Conservation (phyloP, 1,284 basidiomycete genomes). For the Coniferiporia weirii region DNA sequence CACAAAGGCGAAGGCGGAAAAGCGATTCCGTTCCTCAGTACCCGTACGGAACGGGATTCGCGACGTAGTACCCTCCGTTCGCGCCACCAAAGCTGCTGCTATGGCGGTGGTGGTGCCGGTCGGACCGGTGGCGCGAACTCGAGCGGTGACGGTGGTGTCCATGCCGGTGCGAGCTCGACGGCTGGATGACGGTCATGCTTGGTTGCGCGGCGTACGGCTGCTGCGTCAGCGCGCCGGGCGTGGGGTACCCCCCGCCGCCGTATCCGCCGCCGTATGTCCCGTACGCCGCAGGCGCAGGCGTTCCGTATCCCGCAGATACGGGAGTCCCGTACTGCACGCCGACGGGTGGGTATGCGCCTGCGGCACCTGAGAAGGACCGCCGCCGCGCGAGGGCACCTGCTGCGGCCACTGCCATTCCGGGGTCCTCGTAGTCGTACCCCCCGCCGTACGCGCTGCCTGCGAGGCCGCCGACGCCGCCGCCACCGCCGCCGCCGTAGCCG, state of each 20-base stretch:
- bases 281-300: neutral
- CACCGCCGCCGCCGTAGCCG: neutral
- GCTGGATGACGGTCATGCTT: conserved; percentile 9
- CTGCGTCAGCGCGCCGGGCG: neutral
- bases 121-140: conserved; percentile 2
- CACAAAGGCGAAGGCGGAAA: too few relatives aligned
- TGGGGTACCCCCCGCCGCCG: neutral
- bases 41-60: conserved; percentile 5
- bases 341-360: neutral
- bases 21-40: neutral
- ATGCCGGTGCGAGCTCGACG: conserved; percentile 1
- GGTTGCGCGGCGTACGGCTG: neutral
- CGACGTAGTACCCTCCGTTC: conserved; percentile 3
- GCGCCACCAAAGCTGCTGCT: conserved; percentile 1
- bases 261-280: neutral
- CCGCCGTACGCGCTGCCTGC: neutral
- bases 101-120: neutral
- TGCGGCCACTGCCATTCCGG: neutral
- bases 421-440: neutral
- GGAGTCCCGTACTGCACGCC: neutral
- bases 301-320: neutral
- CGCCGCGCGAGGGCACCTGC: neutral
- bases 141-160: conserved; percentile 12
- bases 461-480: neutral
- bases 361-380: neutral